Evolutionary conservation across 192 early-diverging fungal genomes (phyloP).

Genomic region (Chytriomyces sp.): DNA sequence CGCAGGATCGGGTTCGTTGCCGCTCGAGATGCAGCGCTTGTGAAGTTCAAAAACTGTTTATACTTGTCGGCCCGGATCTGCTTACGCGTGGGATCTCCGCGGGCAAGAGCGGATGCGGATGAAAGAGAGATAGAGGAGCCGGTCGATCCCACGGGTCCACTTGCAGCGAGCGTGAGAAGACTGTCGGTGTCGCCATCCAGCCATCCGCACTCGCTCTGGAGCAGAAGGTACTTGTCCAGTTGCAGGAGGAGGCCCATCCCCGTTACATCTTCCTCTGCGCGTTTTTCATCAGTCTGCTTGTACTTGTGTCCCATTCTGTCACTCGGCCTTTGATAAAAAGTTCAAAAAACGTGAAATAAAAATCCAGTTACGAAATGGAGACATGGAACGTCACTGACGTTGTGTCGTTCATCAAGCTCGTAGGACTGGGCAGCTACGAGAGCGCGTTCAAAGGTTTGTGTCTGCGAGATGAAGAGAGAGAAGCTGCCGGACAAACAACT

Average conservation of each 20-base stretch:
- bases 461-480: constrained; percentile 8
- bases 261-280: neutral
- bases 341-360: neutral
- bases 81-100: neutral
- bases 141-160: neutral
- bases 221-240: neutral
- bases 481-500: neutral
- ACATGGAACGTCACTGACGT: constrained; percentile 28
- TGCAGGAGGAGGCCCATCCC: neutral
- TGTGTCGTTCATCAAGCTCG: constrained; percentile 15
- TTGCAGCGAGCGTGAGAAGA: neutral
- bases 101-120: neutral
- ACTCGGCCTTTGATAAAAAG: neutral
- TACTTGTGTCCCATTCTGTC: neutral
- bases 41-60: neutral
- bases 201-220: constrained; percentile 11
- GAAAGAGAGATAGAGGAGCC: neutral
- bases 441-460: neutral
- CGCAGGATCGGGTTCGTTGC: too few relatives aligned
- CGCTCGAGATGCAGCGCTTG: neutral
- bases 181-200: constrained; percentile 1
- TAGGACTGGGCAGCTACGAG: constrained; percentile 30
- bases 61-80: too few relatives aligned
- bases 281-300: neutral
- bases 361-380: constrained; percentile 20